Evolutionary conservation across 2,329 filamentous ascomycete genomes (phyloP), one percentile per base, ranked within the genome.

Genomic region (Cercospora zeina): DNA sequence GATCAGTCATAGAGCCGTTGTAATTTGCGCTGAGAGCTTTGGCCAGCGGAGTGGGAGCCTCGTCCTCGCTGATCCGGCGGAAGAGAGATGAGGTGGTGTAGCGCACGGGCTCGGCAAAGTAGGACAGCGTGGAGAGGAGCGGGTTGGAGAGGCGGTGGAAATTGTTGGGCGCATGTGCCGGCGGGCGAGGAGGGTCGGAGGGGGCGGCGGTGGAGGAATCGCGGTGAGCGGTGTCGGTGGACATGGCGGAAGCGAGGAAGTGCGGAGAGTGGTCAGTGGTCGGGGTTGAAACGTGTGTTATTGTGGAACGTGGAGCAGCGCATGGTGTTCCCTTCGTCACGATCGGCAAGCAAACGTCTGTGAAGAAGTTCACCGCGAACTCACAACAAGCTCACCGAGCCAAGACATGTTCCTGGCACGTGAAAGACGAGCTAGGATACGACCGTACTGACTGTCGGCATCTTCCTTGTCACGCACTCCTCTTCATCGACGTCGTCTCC

Each of bases 81-180:
- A 80, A 73, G 30, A 83, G 75, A 55, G 79, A 78, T 33, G 76
- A 75, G 42, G 81, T 74, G 39, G 79, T 80, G 71, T 82, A 81
- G 36, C 78, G 73, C 49, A 82, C 75, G 14, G 81, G 80, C 64
- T 80, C 80, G 53, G 79, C 77, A 69, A 82, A 80, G 71, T 81
- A 81, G 47, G 75, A 77, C 50, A 75, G 64, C 42, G 73, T 71
- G 42, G 70, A 71, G 51, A 68, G 61, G 61, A 73, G 39, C 16
- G 58, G 58, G 9, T 42, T 45, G 37, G 58, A 55, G 21, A 59
- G 47, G 34, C 56, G 56, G 21, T 59, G 31, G 31, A 50, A 16
- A 10, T 59, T 53, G 14, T 39, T 30, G 27, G 58, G 58, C 13
- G 58, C 36, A 24, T 60, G 58, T 36, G 53, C 36, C 39, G 34